phyloP scores from a whole-genome alignment of 2,329 filamentous ascomycete genomes.

The Neofusicoccum sp. region DNA sequence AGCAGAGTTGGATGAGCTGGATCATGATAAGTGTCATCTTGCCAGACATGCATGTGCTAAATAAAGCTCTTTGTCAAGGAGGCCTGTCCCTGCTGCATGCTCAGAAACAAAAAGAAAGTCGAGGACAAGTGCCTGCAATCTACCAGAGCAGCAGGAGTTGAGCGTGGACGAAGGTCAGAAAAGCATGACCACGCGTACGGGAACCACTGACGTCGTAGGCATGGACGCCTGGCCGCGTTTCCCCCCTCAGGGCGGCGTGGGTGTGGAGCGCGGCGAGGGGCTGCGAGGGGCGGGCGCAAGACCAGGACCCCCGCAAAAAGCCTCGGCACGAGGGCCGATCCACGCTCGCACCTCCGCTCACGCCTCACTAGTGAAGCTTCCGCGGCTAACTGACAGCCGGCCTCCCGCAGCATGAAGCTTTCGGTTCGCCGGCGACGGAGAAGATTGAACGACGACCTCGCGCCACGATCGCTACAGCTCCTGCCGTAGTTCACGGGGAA shows the following conservation, averaged over 20 bases:
- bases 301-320: constrained; percentile 1
- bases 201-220: not conserved
- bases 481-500: not conserved
- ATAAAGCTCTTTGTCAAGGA: too few relatives aligned
- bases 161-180: not conserved
- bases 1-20: too few relatives aligned
- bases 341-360: constrained; percentile 11
- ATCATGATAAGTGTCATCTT: too few relatives aligned
- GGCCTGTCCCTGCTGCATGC: too few relatives aligned
- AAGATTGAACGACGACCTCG: not conserved
- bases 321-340: constrained; percentile 9
- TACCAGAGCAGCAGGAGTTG: not conserved
- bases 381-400: not conserved
- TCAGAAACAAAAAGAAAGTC: too few relatives aligned
- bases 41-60: too few relatives aligned
- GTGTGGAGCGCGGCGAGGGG: not conserved
- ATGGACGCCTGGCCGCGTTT: not conserved
- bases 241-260: not conserved
- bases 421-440: not conserved
- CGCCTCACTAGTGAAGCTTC: not conserved
- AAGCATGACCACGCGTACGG: not conserved
- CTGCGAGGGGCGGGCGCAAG: not conserved
- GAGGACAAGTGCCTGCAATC: too few relatives aligned
- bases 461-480: not conserved
- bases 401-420: not conserved